Percentiles rank a stretch among this genome's conserved stretches.
phyloP scores from a whole-genome alignment of 768 basidiomycete genomes.

The Rhodotorula graminis region DNA sequence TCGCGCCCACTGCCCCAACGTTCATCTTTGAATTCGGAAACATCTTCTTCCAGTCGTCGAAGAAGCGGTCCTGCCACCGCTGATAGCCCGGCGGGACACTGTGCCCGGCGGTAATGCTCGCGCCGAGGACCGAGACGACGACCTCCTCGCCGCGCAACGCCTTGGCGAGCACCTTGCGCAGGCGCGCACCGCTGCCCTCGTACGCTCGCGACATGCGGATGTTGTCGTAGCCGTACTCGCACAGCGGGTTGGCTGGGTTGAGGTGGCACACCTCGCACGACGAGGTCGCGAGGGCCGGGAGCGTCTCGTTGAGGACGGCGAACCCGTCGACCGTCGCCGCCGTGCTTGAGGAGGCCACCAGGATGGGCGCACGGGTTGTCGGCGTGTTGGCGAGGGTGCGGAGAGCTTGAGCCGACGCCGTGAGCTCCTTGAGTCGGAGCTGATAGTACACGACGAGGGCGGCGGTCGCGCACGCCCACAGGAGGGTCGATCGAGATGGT shows the following conservation, averaged over 20 bases:
- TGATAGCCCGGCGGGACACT: slow-evolving; percentile 4
- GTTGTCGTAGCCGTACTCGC: slow-evolving; percentile 38
- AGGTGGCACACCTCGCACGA: slow-evolving; percentile 32
- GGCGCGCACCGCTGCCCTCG: slow-evolving; percentile 36
- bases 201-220: slow-evolving; percentile 38
- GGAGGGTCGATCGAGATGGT: not conserved
- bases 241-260: slow-evolving; percentile 30
- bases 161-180: slow-evolving; percentile 37
- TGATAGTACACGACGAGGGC: not conserved
- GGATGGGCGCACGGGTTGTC: not conserved
- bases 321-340: not conserved
- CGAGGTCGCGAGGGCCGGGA: slow-evolving; percentile 4
- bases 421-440: not conserved
- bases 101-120: slow-evolving; percentile 31
- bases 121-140: slow-evolving; percentile 37
- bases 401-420: not conserved
- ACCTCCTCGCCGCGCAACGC: slow-evolving; percentile 38
- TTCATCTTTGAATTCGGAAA: slow-evolving; percentile 22
- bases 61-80: slow-evolving; percentile 24
- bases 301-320: not conserved
- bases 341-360: not conserved
- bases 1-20: slow-evolving; percentile 8
- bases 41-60: slow-evolving; percentile 15
- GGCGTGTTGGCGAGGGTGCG: not conserved
- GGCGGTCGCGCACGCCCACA: not conserved